These are phyloP conservation scores for Digitaria exilis DNA, from an alignment of 202 grass and related monocot species.

Conservation along the genomic window DNA sequence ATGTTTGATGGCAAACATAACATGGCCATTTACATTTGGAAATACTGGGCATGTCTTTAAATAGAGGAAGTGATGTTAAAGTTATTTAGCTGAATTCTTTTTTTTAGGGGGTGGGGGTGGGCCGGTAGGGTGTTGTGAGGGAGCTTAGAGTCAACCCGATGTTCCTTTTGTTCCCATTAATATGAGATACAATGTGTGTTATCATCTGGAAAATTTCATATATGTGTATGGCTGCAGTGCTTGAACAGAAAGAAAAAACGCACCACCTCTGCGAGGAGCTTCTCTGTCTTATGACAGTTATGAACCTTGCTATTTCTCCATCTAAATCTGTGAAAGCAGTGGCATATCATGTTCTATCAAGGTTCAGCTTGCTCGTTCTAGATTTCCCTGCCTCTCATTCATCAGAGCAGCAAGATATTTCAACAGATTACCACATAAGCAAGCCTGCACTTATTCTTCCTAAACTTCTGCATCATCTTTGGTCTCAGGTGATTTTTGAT, in stretches of 20 bases:
- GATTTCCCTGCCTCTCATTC: conserved; percentile 48
- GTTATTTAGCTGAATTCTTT: conserved; percentile 6
- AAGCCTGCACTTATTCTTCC: conserved; percentile 69
- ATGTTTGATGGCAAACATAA: conserved; percentile 8
- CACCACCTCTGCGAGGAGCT: conserved; percentile 59
- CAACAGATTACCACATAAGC: conserved; percentile 56
- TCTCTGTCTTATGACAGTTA: conserved; percentile 73
- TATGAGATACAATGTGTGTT: conserved; percentile 4
- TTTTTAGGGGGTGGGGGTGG: too few relatives aligned
- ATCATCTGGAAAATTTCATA: neutral
- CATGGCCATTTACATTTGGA: conserved; percentile 8
- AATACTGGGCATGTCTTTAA: neutral
- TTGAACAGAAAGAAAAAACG: conserved; percentile 46
- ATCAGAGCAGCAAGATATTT: conserved; percentile 46
- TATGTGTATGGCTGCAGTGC: conserved; percentile 53
- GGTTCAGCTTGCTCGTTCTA: conserved; percentile 54
- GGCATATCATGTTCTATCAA: conserved; percentile 72
- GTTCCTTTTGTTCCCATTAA: neutral
- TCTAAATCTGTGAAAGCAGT: conserved; percentile 80
- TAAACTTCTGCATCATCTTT: conserved; percentile 74
- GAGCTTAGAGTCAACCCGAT: neutral
- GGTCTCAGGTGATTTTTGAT: conserved; percentile 66
- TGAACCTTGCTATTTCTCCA: conserved; percentile 72
- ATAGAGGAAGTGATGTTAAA: neutral
- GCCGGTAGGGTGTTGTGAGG: too few relatives aligned